These are phyloP conservation scores for Aurantiochytrium sp. DNA, from an alignment of 108 stramenopile genomes.

Conservation along the genomic window DNA sequence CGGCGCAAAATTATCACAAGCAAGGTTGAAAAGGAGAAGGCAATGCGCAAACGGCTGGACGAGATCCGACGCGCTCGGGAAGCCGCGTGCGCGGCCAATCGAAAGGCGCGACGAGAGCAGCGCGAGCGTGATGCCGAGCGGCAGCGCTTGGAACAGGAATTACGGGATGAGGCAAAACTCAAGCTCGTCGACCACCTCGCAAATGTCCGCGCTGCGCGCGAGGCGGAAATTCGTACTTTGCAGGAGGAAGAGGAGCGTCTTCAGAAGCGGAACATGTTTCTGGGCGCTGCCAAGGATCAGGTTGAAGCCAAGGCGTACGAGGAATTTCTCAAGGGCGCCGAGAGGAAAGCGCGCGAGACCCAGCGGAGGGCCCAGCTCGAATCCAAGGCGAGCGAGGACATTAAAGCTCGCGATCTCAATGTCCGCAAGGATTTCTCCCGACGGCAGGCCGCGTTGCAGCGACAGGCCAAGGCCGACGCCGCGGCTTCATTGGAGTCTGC, in stretches of 20 bases:
- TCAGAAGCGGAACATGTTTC: constrained; percentile 30
- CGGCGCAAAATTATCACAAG: constrained; percentile 4
- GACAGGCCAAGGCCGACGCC: neutral
- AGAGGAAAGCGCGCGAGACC: neutral
- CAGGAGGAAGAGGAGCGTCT: constrained; percentile 35
- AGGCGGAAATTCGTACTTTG: constrained; percentile 33
- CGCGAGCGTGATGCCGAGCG: constrained; percentile 19
- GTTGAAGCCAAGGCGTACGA: constrained; percentile 36
- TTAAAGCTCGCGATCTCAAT: neutral
- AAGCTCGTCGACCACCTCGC: constrained; percentile 33
- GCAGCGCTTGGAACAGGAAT: constrained; percentile 11
- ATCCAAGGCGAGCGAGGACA: neutral
- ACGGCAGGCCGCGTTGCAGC: neutral
- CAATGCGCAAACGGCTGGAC: neutral
- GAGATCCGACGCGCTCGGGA: constrained; percentile 28
- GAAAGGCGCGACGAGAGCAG: constrained; percentile 10
- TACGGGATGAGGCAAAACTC: neutral
- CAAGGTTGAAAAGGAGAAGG: constrained; percentile 17
- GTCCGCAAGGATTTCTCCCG: neutral
- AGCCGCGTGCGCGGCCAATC: constrained; percentile 24
- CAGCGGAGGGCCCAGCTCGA: neutral
- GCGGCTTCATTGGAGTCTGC: neutral
- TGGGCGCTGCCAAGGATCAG: constrained; percentile 29
- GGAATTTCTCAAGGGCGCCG: constrained; percentile 13
- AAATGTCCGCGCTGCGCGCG: constrained; percentile 14